Base-by-base conservation (phyloP, 2,329 filamentous ascomycete genomes). In the Stromatinia cepivora region DNA sequence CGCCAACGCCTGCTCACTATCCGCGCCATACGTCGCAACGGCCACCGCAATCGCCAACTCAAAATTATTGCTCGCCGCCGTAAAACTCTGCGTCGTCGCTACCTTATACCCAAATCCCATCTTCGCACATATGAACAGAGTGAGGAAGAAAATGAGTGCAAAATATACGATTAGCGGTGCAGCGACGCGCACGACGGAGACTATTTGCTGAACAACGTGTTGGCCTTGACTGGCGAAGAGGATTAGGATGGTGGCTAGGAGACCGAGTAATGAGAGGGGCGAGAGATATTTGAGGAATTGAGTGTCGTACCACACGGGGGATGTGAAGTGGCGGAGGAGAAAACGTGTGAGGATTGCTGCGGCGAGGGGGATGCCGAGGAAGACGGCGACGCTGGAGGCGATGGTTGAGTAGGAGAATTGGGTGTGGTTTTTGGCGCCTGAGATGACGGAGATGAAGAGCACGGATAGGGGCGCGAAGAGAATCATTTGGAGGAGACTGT, bases 61-160 rank as follows among this genome's bases (percentile, higher is more conserved):
- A 76, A 97, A 97, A 78, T 97, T 97, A 77, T 97, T 97, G 78
- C 93, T 97, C 0, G 92, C 91, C 0, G 92, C 94, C 0, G 92
- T 96, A 75, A 97, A 95, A 77, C 91, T 93, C 80, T 96, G 92
- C 2, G 92, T 94, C 15, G 86, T 84, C 1, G 86, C 85, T 0
- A 93, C 78, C 48, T 84, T 84, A 77, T 96, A 96, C 0, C 87
- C 88, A 70, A 93, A 93, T 0, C 92, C 90, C n/a, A 90, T 80
- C n/a, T 83, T 84, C 62, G 84, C 83, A 4, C 87, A 85, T 2
- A 89, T 80, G 56, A 81, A 82, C 1, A 95, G 81, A 0, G 92
- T 95, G 2, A 83, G 75, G 61, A 88, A 87, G 81, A 97, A 97
- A 69, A 95, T 86, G 71, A 90, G 79, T 1, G 87, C 75, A 76